Conservation (phyloP, 768 basidiomycete species). For the Fistulinella prunicolor region DNA sequence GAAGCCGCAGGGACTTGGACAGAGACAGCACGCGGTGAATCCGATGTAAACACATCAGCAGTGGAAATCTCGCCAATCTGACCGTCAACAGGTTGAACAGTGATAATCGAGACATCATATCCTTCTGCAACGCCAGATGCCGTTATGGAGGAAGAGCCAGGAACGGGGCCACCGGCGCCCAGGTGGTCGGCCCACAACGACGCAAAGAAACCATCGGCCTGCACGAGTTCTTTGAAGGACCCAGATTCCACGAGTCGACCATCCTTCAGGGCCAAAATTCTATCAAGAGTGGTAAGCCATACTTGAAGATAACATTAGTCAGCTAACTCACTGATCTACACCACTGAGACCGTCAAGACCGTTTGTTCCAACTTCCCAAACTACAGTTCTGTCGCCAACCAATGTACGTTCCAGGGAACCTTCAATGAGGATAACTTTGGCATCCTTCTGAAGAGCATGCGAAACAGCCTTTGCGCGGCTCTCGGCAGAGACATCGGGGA, state of each 20-base stretch:
- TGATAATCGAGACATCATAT: conserved; percentile 24
- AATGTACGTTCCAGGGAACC: conserved; percentile 21
- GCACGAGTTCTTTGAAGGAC: conserved; percentile 72
- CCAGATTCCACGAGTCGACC: conserved; percentile 86
- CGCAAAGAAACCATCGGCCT: conserved; percentile 69
- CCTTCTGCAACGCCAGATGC: conserved; percentile 26
- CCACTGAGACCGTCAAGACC: conserved; percentile 48
- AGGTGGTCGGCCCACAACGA: conserved; percentile 89
- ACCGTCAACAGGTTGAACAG: conserved; percentile 13
- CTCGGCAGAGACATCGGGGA: conserved; percentile 69
- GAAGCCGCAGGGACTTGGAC: conserved; percentile 15
- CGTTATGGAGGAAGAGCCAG: conserved; percentile 28
- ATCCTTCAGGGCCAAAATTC: conserved; percentile 89
- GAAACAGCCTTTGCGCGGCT: conserved; percentile 23
- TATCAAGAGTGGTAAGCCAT: conserved; percentile 27
- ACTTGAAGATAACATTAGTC: background rate
- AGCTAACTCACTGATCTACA: conserved; percentile 52
- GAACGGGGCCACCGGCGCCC: conserved; percentile 48
- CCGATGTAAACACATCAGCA: background rate
- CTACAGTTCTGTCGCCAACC: conserved; percentile 19
- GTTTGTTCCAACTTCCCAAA: conserved; percentile 26
- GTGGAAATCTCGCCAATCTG: conserved; percentile 22
- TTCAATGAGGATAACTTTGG: conserved; percentile 26
- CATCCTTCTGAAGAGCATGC: conserved; percentile 22
- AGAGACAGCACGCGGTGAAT: conserved; percentile 20